Evolutionary conservation across 805 yeast species (phyloP), one percentile per base, ranked within the genome.

Genomic region (Saturnispora sanitii): DNA sequence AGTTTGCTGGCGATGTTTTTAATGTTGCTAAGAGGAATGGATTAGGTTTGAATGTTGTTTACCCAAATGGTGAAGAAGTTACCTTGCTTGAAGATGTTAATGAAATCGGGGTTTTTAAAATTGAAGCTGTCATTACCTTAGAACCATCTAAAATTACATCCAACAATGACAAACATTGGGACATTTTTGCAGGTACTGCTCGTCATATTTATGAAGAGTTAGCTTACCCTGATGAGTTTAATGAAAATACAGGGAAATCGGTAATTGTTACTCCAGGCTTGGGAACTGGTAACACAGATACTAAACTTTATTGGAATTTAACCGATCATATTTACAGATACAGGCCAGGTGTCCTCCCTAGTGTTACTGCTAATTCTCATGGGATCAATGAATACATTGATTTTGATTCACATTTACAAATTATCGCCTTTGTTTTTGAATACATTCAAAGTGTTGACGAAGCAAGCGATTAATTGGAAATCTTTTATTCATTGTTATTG

Each of bases 281-380:
- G 31, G 72, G 76, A 67, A 67, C 82, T 2, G 87, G 80, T 11
- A 79, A 79, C 56, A 80, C 87, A 4, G 88, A 81, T 52, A 79
- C 86, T 3, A 62, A 65, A 42, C 64, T 69, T 50, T 81, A 77
- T 59, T 77, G 84, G 85, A 54, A 60, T 35, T 61, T 81, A 49
- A 71, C 81, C 2, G 55, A 64, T 23, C 67, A 77, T 51, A 77
- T 81, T 41, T 81, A 66, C 61, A 67, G 87, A 45, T 77, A 68
- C 55, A 62, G 67, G 28, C 80, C 83, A 6, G 72, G 70, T 26
- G 57, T 61, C 17, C 47, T 55, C 18, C 61, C 63, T 15, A 62
- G 64, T 26, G 56, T 62, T 21, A 65, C 62, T 33, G 58, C 57
- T 25, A 64, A 68, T 37, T 65, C 69, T 30, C 90, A 82, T 59